Evolutionary conservation across 179 eudicot genomes (phyloP).

Genomic region (Silene coronaria): DNA sequence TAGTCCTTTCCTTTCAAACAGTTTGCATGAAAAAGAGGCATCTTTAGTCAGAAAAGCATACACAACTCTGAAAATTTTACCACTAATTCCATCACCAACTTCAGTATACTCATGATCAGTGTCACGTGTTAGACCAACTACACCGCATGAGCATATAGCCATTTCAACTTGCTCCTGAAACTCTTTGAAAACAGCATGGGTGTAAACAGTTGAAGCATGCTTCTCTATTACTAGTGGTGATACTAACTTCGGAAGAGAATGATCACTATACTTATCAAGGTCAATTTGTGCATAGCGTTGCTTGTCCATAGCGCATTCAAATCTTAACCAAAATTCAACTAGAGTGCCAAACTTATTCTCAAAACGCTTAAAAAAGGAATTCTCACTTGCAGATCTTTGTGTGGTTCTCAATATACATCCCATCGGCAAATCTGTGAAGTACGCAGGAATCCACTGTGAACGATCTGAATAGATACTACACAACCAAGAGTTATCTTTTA

Average conservation of each 20-base stretch:
- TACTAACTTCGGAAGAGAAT: no score
- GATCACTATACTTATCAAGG: background rate
- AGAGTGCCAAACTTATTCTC: background rate
- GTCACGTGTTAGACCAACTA: background rate
- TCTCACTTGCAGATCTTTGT: constrained; percentile 5
- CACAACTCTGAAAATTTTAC: no score
- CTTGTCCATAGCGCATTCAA: background rate
- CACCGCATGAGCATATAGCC: background rate
- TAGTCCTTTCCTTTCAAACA: no score
- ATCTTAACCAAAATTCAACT: background rate
- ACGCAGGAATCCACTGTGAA: background rate
- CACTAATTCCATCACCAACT: no score
- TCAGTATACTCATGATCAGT: no score
- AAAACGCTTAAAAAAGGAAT: background rate
- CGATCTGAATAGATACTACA: background rate
- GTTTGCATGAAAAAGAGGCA: no score
- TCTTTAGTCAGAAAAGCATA: no score
- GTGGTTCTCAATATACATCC: constrained; percentile 11
- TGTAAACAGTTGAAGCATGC: background rate
- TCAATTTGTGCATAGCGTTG: background rate
- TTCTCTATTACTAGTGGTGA: background rate
- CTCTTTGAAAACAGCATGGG: background rate
- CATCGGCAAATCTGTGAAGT: background rate
- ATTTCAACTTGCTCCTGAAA: background rate
- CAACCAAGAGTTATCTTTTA: background rate